Evolutionary conservation across 805 yeast genomes (phyloP).

Genomic region (Pichia insulana): DNA sequence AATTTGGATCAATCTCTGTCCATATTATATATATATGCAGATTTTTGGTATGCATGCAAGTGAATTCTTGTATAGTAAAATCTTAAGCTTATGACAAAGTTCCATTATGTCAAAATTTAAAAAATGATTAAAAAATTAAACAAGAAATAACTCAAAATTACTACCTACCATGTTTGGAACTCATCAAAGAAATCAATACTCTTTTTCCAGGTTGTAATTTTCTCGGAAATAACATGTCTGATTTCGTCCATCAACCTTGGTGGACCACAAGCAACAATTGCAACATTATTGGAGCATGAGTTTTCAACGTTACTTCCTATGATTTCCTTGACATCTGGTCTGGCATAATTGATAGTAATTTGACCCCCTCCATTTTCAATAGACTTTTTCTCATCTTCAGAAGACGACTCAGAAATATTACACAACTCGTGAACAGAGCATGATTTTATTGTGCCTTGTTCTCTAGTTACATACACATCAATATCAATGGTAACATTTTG

Average conservation of each 20-base stretch:
- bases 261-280: constrained; percentile 40
- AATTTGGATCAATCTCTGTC: no score
- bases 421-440: not conserved
- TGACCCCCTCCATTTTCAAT: not conserved
- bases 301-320: constrained; percentile 27
- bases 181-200: constrained; percentile 69
- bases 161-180: constrained; percentile 64
- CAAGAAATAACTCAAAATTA: no score
- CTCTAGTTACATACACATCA: constrained; percentile 33
- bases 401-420: constrained; percentile 2
- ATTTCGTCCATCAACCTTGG: constrained; percentile 40
- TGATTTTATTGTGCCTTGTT: constrained; percentile 8
- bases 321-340: constrained; percentile 31
- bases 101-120: no score
- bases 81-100: no score
- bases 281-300: constrained; percentile 31
- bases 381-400: not conserved
- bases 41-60: no score
- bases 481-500: constrained; percentile 22
- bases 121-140: no score
- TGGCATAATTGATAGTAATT: constrained; percentile 31
- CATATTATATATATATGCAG: no score
- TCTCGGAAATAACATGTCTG: constrained; percentile 37
- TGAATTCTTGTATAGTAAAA: no score
- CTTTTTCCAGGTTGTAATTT: constrained; percentile 32